These are phyloP conservation scores for Psilocybe azurescens DNA, from an alignment of 768 basidiomycete species.

Conservation along the genomic window DNA sequence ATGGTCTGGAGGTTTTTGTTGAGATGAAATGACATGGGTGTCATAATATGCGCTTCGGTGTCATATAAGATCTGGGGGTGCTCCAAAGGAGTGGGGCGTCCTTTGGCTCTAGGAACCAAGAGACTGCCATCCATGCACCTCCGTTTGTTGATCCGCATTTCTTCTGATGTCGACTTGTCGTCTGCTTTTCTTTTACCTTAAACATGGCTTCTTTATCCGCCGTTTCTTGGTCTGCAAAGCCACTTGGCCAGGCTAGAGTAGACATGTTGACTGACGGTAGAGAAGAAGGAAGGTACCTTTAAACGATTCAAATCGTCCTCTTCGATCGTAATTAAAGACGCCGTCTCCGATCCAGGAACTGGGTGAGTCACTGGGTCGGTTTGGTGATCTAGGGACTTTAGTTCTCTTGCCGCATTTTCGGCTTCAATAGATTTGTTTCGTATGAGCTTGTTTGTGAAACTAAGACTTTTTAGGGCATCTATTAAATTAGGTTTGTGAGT, in stretches of 20 bases:
- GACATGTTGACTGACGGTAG: neutral
- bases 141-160: slow-evolving; percentile 7
- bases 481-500: too few species aligned
- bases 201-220: neutral
- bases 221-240: neutral
- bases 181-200: slow-evolving; percentile 1
- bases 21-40: slow-evolving; percentile 13
- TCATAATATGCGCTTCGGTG: slow-evolving; percentile 4
- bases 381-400: too few species aligned
- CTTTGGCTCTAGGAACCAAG: neutral
- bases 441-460: too few species aligned
- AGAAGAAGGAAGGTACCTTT: neutral
- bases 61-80: slow-evolving; percentile 20
- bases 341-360: too few species aligned
- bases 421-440: too few species aligned
- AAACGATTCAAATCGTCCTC: neutral
- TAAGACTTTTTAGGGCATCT: too few species aligned
- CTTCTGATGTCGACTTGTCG: neutral
- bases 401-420: too few species aligned
- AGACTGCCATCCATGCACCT: slow-evolving; percentile 11
- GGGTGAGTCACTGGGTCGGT: too few species aligned
- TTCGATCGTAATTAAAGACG: slow-evolving; percentile 15
- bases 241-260: neutral
- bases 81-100: neutral
- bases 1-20: slow-evolving; percentile 1